A percentile compares a stretch with the other conserved stretches of the same genome.
These are phyloP conservation scores for Hibiscus trionum DNA, from an alignment of 345 rosid species.

Conservation along the genomic window DNA sequence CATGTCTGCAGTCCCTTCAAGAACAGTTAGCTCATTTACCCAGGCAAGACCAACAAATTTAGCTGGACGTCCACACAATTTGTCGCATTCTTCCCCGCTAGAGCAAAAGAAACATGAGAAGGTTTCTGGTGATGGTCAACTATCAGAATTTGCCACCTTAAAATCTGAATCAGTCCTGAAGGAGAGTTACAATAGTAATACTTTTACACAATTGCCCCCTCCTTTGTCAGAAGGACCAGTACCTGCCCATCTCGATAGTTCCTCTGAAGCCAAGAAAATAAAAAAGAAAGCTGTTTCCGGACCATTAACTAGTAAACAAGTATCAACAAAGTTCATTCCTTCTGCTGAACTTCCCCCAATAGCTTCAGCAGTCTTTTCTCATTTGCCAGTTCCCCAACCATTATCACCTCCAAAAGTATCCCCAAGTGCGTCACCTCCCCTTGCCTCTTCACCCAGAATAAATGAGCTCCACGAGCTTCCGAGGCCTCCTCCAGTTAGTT, in stretches of 20 bases:
- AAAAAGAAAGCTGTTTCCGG: slow-evolving; percentile 69
- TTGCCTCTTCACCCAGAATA: slow-evolving; percentile 63
- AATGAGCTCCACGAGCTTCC: slow-evolving; percentile 95
- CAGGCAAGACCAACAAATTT: slow-evolving; percentile 34
- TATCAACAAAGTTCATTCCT: slow-evolving; percentile 39
- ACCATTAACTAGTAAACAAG: slow-evolving; percentile 50
- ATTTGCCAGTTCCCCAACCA: slow-evolving; percentile 37
- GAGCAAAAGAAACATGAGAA: slow-evolving; percentile 63
- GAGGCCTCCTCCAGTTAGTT: slow-evolving; percentile 77
- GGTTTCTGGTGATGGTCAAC: slow-evolving; percentile 25
- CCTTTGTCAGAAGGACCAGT: slow-evolving; percentile 43
- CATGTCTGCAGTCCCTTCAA: slow-evolving; percentile 36
- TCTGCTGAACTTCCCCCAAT: slow-evolving; percentile 36
- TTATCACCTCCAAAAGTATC: slow-evolving; percentile 63
- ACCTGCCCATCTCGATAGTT: slow-evolving; percentile 23
- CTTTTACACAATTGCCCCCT: slow-evolving; percentile 46
- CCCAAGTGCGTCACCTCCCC: slow-evolving; percentile 82
- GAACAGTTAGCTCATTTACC: slow-evolving; percentile 30
- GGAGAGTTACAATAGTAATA: slow-evolving; percentile 30
- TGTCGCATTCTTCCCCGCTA: slow-evolving; percentile 84
- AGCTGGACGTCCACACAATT: slow-evolving; percentile 31
- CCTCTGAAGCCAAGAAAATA: slow-evolving; percentile 37
- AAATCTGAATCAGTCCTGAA: slow-evolving; percentile 25
- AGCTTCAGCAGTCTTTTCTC: slow-evolving; percentile 39
- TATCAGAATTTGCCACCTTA: slow-evolving; percentile 17